Evolutionary conservation across 2,329 filamentous ascomycete species (phyloP).

Genomic region (Endothia cerciana): DNA sequence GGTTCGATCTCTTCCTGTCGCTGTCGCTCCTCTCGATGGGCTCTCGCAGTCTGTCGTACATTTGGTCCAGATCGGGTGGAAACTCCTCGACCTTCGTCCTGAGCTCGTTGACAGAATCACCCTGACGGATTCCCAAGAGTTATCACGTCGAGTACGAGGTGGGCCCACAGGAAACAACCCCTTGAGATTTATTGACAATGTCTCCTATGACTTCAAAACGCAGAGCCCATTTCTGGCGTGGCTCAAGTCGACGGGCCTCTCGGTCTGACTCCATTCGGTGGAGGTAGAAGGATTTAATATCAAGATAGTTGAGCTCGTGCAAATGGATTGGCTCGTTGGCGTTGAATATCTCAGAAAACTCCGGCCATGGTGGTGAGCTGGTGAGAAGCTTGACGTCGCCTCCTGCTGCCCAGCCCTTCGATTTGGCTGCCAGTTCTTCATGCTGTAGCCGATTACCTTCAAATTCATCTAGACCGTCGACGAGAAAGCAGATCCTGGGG

Average conservation of each 20-base stretch:
- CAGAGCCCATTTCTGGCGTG: neutral
- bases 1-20: slow-evolving; percentile 6
- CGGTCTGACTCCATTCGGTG: neutral
- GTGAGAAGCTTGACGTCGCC: slow-evolving; percentile 9
- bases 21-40: neutral
- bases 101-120: neutral
- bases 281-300: slow-evolving; percentile 11
- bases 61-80: slow-evolving; percentile 1
- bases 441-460: slow-evolving; percentile 15
- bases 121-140: slow-evolving; percentile 5
- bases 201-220: neutral
- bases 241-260: neutral
- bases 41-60: slow-evolving; percentile 14
- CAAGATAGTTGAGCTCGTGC: slow-evolving; percentile 10
- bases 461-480: slow-evolving; percentile 24
- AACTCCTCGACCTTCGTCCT: neutral
- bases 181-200: neutral
- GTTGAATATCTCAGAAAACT: neutral
- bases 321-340: slow-evolving; percentile 1
- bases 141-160: slow-evolving; percentile 14
- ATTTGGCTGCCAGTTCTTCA: slow-evolving; percentile 12
- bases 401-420: neutral
- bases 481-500: slow-evolving; percentile 15
- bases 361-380: slow-evolving; percentile 19
- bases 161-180: slow-evolving; percentile 21